Evolutionary conservation across 2,329 filamentous ascomycete species (phyloP), one percentile per base, ranked within the genome.

Genomic region (Pleomassaria siparia): DNA sequence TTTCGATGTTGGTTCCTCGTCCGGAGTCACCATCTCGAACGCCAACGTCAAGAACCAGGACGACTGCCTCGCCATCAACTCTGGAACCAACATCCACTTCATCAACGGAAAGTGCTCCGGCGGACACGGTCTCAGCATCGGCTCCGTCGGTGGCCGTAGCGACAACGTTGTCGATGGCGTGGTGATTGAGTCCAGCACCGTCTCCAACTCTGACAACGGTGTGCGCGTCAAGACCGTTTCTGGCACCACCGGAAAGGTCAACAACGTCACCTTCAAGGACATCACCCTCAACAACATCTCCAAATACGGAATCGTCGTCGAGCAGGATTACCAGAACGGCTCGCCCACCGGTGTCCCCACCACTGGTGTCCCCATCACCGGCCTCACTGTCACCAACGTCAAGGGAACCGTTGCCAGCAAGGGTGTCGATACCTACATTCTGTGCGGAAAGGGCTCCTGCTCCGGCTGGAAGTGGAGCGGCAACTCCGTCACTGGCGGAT

Each of bases 21-120:
- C 66, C 20, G 72, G 71, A 28, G 69, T 83, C 29, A 75, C 70
- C 42, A 82, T 84, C 60, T 70, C 70, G 43, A 74, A 75, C 33
- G 78, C 78, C 21, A 74, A 69, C 45, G 71, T 83, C 45, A 73
- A 78, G 60, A 83, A 83, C 69, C 81, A 83, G 66, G 80, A 84
- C 50, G 81, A 83, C 58, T 84, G 80, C 57, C 66, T 83, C 10
- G 81, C 80, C 26, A 69, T 83, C 56, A 83, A 83, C 70, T 81
- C 77, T 2, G 80, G 80, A 46, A 75, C 70, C 18, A 58, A 71
- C 51, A 71, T 72, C 46, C 59, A 58, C 43, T 69, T 72, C 51
- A 49, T 46, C 5, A 70, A 70, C 32, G 72, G 72, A 18, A 70
- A 72, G 15, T 81, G 78, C 64, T 72, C 71, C 2, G 77, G 78